Percentiles rank a stretch among this genome's conserved stretches.
Evolutionary conservation across 805 yeast genomes (phyloP).

Genomic region (Zygosaccharomyces rouxii): DNA sequence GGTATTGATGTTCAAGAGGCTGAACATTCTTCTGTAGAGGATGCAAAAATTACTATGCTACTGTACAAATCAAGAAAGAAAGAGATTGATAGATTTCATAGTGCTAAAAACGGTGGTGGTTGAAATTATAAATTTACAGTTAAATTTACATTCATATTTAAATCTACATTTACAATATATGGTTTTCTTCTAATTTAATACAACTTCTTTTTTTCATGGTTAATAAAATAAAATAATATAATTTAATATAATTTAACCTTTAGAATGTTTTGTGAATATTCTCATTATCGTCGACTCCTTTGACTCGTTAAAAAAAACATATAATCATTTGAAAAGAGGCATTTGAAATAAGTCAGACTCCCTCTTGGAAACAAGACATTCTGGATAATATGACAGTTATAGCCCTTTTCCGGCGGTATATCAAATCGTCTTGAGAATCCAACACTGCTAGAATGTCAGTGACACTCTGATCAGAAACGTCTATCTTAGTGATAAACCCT

Average conservation of each 20-base stretch:
- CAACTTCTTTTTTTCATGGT: not conserved
- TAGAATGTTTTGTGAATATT: not conserved
- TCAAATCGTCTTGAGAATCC: slow-evolving; percentile 13
- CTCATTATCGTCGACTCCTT: not conserved
- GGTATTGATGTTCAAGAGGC: slow-evolving; percentile 63
- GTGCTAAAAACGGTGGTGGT: slow-evolving; percentile 11
- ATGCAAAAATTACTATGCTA: slow-evolving; percentile 83
- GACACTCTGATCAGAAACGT: slow-evolving; percentile 8
- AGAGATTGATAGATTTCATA: slow-evolving; percentile 51
- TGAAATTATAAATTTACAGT: not conserved
- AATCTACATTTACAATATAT: not conserved
- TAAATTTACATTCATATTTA: not conserved
- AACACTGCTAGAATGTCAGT: slow-evolving; percentile 14
- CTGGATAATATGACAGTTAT: slow-evolving; percentile 21
- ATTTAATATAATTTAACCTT: not conserved
- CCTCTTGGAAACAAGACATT: slow-evolving; percentile 13
- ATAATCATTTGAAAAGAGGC: not conserved
- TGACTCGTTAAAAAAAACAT: not conserved
- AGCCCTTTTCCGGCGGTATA: slow-evolving; percentile 26
- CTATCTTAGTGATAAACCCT: slow-evolving; percentile 9
- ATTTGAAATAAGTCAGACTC: not conserved
- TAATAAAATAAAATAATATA: slow-evolving; percentile 1
- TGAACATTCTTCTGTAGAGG: slow-evolving; percentile 84
- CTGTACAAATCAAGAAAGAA: slow-evolving; percentile 59
- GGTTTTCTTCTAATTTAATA: not conserved